Base-by-base conservation (phyloP, 2,329 filamentous ascomycete genomes). In the Rhytidhysteron rufulum region DNA sequence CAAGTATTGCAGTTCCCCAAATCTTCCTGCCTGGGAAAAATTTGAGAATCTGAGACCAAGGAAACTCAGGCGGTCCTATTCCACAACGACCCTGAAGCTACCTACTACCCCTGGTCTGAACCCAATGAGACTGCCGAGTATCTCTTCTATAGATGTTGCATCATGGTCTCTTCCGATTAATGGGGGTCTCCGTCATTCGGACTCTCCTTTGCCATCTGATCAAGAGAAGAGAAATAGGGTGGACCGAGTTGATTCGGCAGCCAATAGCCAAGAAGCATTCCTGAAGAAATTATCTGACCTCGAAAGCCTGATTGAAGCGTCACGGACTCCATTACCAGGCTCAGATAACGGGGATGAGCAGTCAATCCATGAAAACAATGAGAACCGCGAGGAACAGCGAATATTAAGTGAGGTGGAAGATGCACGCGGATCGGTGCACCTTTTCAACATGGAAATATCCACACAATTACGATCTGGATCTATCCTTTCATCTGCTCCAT, bases 391-490 rank as follows among this genome's bases (percentile, higher is more conserved):
- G n/a, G n/a, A n/a, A n/a, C n/a, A n/a, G n/a, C n/a, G n/a, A n/a
- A 7, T 18, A 32, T 39, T 54, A 2, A 41, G 10, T 10, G 42
- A 55, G 8, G 30, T 49, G 19, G 51, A 47, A n/a, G 40, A 51
- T 6, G 33, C 54, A 15, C 49, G 15, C 16, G 20, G 42, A 11
- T 65, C 60, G n/a, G 53, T 71, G 2, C 69, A 71, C 43, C 56
- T 72, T 1, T 53, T 67, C 36, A 64, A 58, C 22, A 71, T 71
- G 68, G 59, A 65, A 10, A 71, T 72, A 20, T 69, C 66, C 2
- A 63, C 69, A 37, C 68, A 70, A 49, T 51, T 72, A 11, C 67
- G 69, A 5, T 70, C 66, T 5, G 60, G 61, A 13, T 71, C 68
- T 6, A 44, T 65, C 3, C 51, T 63, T 10, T 60, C 65, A 3